Percentiles rank a stretch among this genome's conserved stretches.
Conservation (phyloP, 2,329 filamentous ascomycete species). For the Lachnellula occidentalis region DNA sequence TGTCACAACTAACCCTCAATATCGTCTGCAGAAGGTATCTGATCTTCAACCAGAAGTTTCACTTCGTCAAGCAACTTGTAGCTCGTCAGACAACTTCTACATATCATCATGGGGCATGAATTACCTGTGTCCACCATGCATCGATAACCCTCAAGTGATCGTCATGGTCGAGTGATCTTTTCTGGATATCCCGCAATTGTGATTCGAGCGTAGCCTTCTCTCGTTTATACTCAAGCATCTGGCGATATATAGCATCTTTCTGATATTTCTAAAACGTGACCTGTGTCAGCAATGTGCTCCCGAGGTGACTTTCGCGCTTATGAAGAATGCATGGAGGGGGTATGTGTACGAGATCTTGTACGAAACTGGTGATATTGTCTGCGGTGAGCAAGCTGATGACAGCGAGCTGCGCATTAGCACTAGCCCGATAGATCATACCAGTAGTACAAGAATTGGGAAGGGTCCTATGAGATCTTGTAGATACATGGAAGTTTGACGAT, state of each 20-base stretch:
- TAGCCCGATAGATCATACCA: constrained; percentile 26
- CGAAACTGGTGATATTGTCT: constrained; percentile 27
- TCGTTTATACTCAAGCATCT: constrained; percentile 97
- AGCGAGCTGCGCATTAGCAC: constrained; percentile 43
- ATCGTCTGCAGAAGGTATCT: constrained; percentile 38
- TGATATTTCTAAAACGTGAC: constrained; percentile 63
- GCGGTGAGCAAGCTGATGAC: constrained; percentile 37
- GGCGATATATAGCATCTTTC: constrained; percentile 94
- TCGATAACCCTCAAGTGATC: constrained; percentile 89
- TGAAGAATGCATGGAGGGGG: constrained; percentile 10
- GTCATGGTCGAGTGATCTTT: constrained; percentile 76
- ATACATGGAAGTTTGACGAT: constrained; percentile 11
- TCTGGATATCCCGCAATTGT: constrained; percentile 74
- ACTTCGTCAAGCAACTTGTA: constrained; percentile 58
- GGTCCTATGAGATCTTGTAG: constrained; percentile 16
- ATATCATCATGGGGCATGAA: constrained; percentile 25
- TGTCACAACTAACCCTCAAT: constrained; percentile 33
- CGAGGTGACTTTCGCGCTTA: neutral
- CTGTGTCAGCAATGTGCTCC: constrained; percentile 32
- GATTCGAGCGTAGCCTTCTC: constrained; percentile 78
- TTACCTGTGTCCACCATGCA: constrained; percentile 89
- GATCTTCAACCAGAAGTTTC: constrained; percentile 50
- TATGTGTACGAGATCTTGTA: constrained; percentile 18
- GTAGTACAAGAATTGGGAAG: constrained; percentile 11
- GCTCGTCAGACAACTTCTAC: constrained; percentile 11